Conservation (phyloP, 2,329 filamentous ascomycete genomes). For the Sporothrix phasma region DNA sequence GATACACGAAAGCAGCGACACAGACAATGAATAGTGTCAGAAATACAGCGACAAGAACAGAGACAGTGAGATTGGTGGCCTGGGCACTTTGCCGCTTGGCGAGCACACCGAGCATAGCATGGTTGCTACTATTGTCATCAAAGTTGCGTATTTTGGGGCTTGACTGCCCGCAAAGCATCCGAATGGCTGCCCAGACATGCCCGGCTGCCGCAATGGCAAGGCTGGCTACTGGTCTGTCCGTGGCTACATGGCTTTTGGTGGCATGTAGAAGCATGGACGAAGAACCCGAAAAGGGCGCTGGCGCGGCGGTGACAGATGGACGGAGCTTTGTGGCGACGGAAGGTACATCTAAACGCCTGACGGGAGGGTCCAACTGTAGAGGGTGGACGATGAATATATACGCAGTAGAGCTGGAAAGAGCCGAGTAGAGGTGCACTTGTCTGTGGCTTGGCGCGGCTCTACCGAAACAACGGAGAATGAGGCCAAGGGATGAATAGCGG, state of each 20-base stretch:
- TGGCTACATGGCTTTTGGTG: background rate
- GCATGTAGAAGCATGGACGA: background rate
- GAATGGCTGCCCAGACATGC: background rate
- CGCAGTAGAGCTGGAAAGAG: background rate
- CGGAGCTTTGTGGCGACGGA: background rate
- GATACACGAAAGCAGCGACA: slow-evolving; percentile 8
- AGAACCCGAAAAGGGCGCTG: background rate
- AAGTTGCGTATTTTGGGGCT: background rate
- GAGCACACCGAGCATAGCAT: background rate
- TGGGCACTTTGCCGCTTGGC: background rate
- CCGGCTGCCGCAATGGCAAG: background rate
- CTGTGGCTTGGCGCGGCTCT: background rate
- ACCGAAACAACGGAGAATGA: too few relatives aligned
- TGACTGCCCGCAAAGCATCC: background rate
- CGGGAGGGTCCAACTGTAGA: background rate
- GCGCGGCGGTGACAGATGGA: background rate
- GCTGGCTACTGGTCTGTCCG: background rate
- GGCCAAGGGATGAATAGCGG: background rate
- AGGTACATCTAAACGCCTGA: slow-evolving; percentile 8
- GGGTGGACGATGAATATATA: background rate
- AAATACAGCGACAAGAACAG: slow-evolving; percentile 14
- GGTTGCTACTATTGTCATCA: background rate
- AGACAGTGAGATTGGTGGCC: slow-evolving; percentile 17
- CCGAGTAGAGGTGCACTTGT: background rate
- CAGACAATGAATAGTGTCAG: slow-evolving; percentile 7